A percentile compares a stretch with the other conserved stretches of the same genome.
phyloP scores from a whole-genome alignment of 2,329 filamentous ascomycete species.

The Blumeria hordei region DNA sequence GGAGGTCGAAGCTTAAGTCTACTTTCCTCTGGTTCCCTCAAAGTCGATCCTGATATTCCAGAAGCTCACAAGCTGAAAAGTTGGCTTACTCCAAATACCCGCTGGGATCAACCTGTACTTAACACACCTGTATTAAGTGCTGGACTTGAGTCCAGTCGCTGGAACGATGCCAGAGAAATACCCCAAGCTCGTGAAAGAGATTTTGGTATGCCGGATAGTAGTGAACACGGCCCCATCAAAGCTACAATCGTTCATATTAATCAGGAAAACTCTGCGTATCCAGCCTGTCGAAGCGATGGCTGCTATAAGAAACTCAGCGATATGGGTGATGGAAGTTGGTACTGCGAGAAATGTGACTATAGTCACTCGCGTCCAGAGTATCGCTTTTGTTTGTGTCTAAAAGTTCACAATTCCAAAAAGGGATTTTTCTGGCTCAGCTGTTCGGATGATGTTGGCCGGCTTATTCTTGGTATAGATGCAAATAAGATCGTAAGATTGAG shows the following conservation, averaged over 20 bases:
- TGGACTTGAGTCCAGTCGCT: slow-evolving; percentile 35
- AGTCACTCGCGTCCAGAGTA: slow-evolving; percentile 55
- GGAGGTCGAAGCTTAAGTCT: slow-evolving; percentile 75
- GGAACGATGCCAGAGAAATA: slow-evolving; percentile 54
- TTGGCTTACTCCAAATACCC: slow-evolving; percentile 82
- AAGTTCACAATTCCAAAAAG: slow-evolving; percentile 65
- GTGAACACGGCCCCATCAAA: slow-evolving; percentile 65
- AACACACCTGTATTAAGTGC: slow-evolving; percentile 25
- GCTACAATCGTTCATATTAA: slow-evolving; percentile 79
- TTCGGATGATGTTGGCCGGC: slow-evolving; percentile 66
- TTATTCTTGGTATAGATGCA: slow-evolving; percentile 54
- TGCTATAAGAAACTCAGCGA: slow-evolving; percentile 92
- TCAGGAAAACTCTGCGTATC: slow-evolving; percentile 70
- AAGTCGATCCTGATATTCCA: slow-evolving; percentile 72
- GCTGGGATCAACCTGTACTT: slow-evolving; percentile 41
- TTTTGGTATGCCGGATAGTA: slow-evolving; percentile 49
- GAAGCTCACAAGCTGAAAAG: slow-evolving; percentile 86
- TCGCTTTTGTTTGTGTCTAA: slow-evolving; percentile 72
- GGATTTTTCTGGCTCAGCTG: slow-evolving; percentile 79
- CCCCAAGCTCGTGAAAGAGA: slow-evolving; percentile 65
- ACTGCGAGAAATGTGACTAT: slow-evolving; percentile 71
- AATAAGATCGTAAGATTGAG: slow-evolving; percentile 60
- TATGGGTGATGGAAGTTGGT: slow-evolving; percentile 60
- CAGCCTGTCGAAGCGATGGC: slow-evolving; percentile 51
- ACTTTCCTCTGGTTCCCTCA: slow-evolving; percentile 73